Base-by-base conservation (phyloP, 495 filamentous ascomycete species). In the Penicillium dipodomyicola region DNA sequence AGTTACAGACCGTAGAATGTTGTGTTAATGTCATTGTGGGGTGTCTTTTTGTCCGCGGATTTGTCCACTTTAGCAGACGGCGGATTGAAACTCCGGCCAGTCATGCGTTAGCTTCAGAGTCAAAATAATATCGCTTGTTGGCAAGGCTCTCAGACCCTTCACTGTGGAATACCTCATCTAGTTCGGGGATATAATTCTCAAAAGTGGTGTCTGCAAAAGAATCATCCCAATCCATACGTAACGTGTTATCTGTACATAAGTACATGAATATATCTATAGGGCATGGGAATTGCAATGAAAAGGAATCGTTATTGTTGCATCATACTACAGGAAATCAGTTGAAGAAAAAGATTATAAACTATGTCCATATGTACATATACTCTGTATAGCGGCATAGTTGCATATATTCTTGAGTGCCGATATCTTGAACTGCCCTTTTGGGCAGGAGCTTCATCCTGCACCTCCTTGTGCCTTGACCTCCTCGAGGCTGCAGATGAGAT, bases 361-460 rank as follows among this genome's bases (percentile, higher is more conserved):
- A 25, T 25, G 23, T 25, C 5, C 23, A 0, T 25, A 25, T 25
- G 23, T 29, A 7, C 7, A 7, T 29, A 11, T 11, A 30, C 29
- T 30, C 29, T 10, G 9, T 14, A 15, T 35, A 32, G 9, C 12
- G 50, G 17, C 32, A 37, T 45, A 19, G 29, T 12, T 35, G 27
- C 7, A 29, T 8, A 29, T 29, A 19, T 19, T 20, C 25, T 47
- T 35, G n/a, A 20, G 12, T 19, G 20, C 17, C 4, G 29, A 39
- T 47, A 10, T 42, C 46, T 50, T 17, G 46, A 49, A 32, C 35
- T 51, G 27, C 54, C 39, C 11, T 25, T 50, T 50, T 14, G 4
- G 44, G 46, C 22, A 50, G 37, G 54, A 57, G 54, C 15, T 33
- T n/a, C 20, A 44, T 47, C 29, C 43, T 54, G 52, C 52, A 47